Evolutionary conservation across 2,329 filamentous ascomycete genomes (phyloP), one percentile per base, ranked within the genome.

Genomic region (Laburnicola sp.): DNA sequence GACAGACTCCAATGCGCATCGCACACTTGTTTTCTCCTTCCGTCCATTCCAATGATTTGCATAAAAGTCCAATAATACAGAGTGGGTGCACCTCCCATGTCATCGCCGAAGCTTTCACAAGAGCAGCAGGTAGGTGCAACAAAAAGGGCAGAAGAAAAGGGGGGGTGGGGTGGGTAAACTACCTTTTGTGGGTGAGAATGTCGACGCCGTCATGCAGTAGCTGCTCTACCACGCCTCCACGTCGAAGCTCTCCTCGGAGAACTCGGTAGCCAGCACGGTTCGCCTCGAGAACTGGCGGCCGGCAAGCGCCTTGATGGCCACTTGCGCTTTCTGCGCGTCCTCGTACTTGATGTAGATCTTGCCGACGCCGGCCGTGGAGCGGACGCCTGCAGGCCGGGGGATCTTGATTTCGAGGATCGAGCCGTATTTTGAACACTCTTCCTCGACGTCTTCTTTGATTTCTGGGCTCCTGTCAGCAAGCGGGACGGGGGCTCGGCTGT

Each of bases 291-390:
- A 99, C 72, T 97, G 97, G 59, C 95, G 84, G 40, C 94, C 94
- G 27, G 95, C 94, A 63, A 99, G 79, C n/a, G 91, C 87, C 65
- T 87, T 86, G 49, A 99, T 79, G 6, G 94, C 95, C 66, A 89
- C 92, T 56, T 88, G 87, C 21, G 93, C 89, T 6, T 86, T 85
- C 44, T 91, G 90, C 2, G 83, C 77, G 2, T 80, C 83, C 58
- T 94, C 89, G 68, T 91, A 99, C 73, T 97, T 97, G 78, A 99
- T 87, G 71, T 87, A 99, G 62, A 99, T 97, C 81, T 97, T 99
- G 70, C 94, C 94, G 22, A 99, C 91, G 40, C 94, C 94, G 27
- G 90, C 84, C 22, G 87, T 89, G 70, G 94, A 88, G 63, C 91
- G 85, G 42, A 89, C 91, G 62, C 89, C 89, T 22, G 84, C 85